Evolutionary conservation across 108 stramenopile species (phyloP).

Genomic region (Cylindrotheca fusiformis): DNA sequence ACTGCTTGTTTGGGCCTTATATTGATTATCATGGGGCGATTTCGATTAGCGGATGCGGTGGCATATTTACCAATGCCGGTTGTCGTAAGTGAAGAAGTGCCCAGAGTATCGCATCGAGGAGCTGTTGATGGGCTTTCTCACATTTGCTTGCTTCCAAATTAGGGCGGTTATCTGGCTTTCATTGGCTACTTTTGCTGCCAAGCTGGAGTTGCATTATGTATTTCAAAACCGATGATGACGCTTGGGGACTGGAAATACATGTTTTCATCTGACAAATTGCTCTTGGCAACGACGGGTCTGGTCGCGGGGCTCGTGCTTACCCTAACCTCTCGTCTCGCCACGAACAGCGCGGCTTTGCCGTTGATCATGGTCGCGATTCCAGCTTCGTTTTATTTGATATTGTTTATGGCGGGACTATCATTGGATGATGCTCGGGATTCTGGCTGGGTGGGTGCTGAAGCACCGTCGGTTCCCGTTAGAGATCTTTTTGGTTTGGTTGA

Average conservation of each 20-base stretch:
- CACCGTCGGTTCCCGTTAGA: conserved; percentile 67
- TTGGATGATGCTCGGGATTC: conserved; percentile 67
- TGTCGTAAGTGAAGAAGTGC: conserved; percentile 15
- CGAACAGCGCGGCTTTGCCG: conserved; percentile 70
- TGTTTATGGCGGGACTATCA: conserved; percentile 39
- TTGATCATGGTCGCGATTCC: conserved; percentile 83
- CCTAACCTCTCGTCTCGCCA: conserved; percentile 46
- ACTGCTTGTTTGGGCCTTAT: conserved; percentile 83
- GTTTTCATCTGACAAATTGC: conserved; percentile 35
- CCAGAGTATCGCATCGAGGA: background rate
- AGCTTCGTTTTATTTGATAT: conserved; percentile 72
- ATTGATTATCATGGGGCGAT: conserved; percentile 83
- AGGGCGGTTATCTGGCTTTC: conserved; percentile 87
- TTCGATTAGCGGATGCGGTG: conserved; percentile 87
- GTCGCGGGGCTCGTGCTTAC: conserved; percentile 75
- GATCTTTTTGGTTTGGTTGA: conserved; percentile 73
- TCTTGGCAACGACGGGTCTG: conserved; percentile 83
- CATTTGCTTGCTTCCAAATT: background rate
- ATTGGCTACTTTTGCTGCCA: conserved; percentile 96
- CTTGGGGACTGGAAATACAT: conserved; percentile 72
- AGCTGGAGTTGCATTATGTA: conserved; percentile 87
- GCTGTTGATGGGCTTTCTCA: background rate
- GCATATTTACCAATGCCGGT: conserved; percentile 96
- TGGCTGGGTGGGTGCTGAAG: conserved; percentile 78
- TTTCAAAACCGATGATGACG: conserved; percentile 63